Base-by-base conservation (phyloP, 139 green algal genomes). In the Coccomyxa sp. region DNA sequence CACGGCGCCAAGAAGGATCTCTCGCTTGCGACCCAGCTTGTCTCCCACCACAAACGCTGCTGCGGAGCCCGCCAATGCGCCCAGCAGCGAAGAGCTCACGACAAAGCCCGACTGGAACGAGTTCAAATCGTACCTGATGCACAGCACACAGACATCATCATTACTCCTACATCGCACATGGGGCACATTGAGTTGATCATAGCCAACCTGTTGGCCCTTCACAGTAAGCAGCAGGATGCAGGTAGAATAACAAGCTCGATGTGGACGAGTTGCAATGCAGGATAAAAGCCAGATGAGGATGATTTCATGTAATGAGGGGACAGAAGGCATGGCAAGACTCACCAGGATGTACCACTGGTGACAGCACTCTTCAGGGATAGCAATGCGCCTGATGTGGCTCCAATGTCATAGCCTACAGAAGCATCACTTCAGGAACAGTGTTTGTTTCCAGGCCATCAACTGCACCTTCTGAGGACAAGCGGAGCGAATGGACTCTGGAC, bases 361-460 rank as follows among this genome's bases (percentile, higher is more conserved):
- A 63, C 67, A 23, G 87, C 51, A 74, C 67, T 91, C 0, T 86
- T 95, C 51, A 97, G 87, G 21, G 92, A 95, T 0, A 92, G 76
- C 13, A 98, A 81, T 4, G 95, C 95, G 21, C 94, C 94, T 13
- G 84, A 93, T 0, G 93, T 97, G 25, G 93, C 92, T 11, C 96
- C 95, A 57, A 89, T 88, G 80, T 88, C 86, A 58, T 84, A 92
- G 10, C 90, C 58, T 89, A 87, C 58, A 91, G 91, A 25, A 9
- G 21, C 38, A 51, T 7, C 7, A 3, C 38, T 51, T 51, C 38
- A 51, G n/a, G 25, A 78, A 11, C 71, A 32, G 18, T 45, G 25
- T 3, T 51, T 1, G 31, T 10, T 28, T 28, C 14, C 71, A 45
- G 21, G n/a, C 1, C 27, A 21, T 1, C 31, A 21, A 13, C 30